These are phyloP conservation scores for Mortierella sp. DNA, from an alignment of 371 early-diverging fungal genomes.

Conservation along the genomic window DNA sequence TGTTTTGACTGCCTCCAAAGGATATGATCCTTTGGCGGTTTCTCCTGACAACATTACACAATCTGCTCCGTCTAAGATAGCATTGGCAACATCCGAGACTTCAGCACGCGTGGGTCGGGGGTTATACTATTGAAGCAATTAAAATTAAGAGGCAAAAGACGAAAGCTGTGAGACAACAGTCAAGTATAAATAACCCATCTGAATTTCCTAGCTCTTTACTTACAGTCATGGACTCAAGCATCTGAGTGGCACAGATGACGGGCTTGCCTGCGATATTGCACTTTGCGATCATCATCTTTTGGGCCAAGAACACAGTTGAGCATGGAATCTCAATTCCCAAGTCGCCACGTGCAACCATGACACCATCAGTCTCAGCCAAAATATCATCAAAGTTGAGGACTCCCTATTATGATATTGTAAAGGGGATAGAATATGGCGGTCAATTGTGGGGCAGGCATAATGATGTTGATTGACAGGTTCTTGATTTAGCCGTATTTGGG, in stretches of 20 bases:
- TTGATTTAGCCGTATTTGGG: constrained; percentile 16
- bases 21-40: constrained; percentile 92
- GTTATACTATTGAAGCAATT: constrained; percentile 62
- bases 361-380: constrained; percentile 93
- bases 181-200: background rate
- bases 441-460: background rate
- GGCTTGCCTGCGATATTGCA: constrained; percentile 95
- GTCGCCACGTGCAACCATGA: constrained; percentile 99
- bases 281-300: constrained; percentile 96
- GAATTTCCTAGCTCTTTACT: background rate
- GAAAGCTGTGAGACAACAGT: background rate
- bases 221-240: constrained; percentile 97
- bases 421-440: background rate
- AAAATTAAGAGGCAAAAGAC: background rate
- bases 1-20: constrained; percentile 79
- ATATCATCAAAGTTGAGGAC: constrained; percentile 96
- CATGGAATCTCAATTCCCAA: constrained; percentile 96
- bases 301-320: constrained; percentile 89
- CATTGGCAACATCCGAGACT: constrained; percentile 98
- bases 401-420: constrained; percentile 21
- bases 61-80: constrained; percentile 95
- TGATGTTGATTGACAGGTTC: background rate
- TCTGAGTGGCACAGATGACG: constrained; percentile 97
- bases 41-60: constrained; percentile 97
- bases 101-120: constrained; percentile 97